phyloP scores from a whole-genome alignment of 2,329 filamentous ascomycete species.

The Xylariaceae sp. region DNA sequence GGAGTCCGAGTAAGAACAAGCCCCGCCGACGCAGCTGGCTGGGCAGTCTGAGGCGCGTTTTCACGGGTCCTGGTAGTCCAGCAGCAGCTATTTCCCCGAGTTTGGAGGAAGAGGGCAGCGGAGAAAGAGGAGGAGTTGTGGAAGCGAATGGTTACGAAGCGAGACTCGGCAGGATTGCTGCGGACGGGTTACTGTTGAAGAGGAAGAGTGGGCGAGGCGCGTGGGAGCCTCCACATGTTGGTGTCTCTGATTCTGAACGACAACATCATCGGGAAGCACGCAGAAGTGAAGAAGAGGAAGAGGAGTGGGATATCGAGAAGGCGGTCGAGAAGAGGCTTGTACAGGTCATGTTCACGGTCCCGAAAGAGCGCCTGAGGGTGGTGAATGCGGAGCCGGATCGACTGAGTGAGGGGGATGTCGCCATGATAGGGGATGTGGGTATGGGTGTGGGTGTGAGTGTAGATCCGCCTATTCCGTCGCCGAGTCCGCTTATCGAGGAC shows the following conservation, averaged over 20 bases:
- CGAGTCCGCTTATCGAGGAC: slow-evolving; percentile 17
- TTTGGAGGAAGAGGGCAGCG: slow-evolving; percentile 24
- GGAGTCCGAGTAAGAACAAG: slow-evolving; percentile 54
- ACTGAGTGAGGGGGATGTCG: slow-evolving; percentile 38
- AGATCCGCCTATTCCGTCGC: slow-evolving; percentile 4
- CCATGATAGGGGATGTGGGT: too few species aligned
- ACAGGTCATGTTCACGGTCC: slow-evolving; percentile 90
- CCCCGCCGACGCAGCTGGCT: slow-evolving; percentile 59
- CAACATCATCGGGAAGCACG: slow-evolving; percentile 24
- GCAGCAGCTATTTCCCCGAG: slow-evolving; percentile 25
- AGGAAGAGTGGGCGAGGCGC: slow-evolving; percentile 51
- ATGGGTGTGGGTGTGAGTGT: too few species aligned
- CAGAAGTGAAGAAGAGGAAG: slow-evolving; percentile 42
- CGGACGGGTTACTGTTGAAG: slow-evolving; percentile 41
- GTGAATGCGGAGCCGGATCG: slow-evolving; percentile 69
- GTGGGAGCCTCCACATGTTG: slow-evolving; percentile 41
- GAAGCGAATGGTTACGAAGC: slow-evolving; percentile 41
- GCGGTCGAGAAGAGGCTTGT: slow-evolving; percentile 67
- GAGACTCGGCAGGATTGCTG: slow-evolving; percentile 35
- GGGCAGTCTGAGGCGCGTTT: slow-evolving; percentile 60
- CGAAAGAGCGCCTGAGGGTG: slow-evolving; percentile 78
- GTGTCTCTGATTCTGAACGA: slow-evolving; percentile 30
- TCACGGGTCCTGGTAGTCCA: slow-evolving; percentile 44
- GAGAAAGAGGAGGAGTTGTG: slow-evolving; percentile 28
- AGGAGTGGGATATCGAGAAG: slow-evolving; percentile 62